A percentile compares a stretch with the other conserved stretches of the same genome.
These are phyloP conservation scores for Picochlorum sp. DNA, from an alignment of 139 green algal species.

Conservation along the genomic window DNA sequence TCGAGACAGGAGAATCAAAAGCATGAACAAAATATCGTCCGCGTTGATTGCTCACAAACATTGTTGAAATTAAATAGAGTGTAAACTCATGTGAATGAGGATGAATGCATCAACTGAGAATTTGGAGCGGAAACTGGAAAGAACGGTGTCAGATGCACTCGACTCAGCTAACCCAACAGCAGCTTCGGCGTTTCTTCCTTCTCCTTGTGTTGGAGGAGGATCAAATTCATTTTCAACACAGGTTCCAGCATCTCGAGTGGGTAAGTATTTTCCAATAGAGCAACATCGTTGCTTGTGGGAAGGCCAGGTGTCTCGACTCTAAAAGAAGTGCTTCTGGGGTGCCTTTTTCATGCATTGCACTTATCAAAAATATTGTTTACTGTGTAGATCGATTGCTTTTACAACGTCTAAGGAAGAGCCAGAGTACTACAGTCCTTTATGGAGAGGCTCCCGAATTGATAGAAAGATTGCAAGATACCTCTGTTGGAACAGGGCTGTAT, in stretches of 20 bases:
- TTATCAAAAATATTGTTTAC: constrained; percentile 17
- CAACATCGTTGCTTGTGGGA: background rate
- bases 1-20: too few relatives aligned
- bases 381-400: constrained; percentile 70
- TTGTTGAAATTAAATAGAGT: too few relatives aligned
- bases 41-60: too few relatives aligned
- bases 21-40: too few relatives aligned
- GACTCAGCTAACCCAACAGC: background rate
- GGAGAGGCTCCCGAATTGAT: constrained; percentile 25
- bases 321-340: background rate
- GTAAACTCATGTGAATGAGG: too few relatives aligned
- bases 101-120: too few relatives aligned
- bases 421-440: constrained; percentile 43
- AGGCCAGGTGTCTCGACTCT: too few relatives aligned
- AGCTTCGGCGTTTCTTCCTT: background rate
- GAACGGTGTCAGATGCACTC: background rate
- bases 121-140: background rate
- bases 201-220: background rate
- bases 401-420: constrained; percentile 63
- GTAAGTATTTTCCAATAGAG: background rate
- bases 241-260: constrained; percentile 2
- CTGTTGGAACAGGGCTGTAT: constrained; percentile 3
- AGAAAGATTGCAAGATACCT: constrained; percentile 17
- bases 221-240: background rate
- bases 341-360: background rate